Percentiles rank a stretch among this genome's conserved stretches.
Conservation (phyloP, 2,329 filamentous ascomycete species). For the Bipolaris bicolor region DNA sequence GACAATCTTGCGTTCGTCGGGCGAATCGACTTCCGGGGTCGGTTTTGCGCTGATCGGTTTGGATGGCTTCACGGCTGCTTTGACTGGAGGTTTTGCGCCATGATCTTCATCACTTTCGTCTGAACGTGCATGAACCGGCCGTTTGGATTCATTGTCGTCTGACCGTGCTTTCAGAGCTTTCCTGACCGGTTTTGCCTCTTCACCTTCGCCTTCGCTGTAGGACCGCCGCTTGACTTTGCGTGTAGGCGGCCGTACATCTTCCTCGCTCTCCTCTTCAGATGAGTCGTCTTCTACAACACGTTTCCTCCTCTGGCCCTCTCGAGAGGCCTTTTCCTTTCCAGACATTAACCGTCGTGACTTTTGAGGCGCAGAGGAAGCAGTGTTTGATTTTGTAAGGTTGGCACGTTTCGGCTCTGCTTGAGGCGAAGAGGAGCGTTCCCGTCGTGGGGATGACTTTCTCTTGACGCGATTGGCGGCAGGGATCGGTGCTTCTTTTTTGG, state of each 20-base stretch:
- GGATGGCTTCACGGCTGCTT: slow-evolving; percentile 36
- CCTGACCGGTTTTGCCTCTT: slow-evolving; percentile 43
- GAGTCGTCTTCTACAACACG: slow-evolving; percentile 43
- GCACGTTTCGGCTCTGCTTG: slow-evolving; percentile 37
- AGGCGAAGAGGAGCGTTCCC: slow-evolving; percentile 46
- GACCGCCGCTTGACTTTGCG: slow-evolving; percentile 44
- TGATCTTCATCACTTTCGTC: slow-evolving; percentile 42
- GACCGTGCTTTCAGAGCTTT: slow-evolving; percentile 38
- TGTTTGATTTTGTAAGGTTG: slow-evolving; percentile 31
- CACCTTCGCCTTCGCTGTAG: slow-evolving; percentile 45
- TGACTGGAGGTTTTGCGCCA: slow-evolving; percentile 30
- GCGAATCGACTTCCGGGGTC: slow-evolving; percentile 44
- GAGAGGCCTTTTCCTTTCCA: slow-evolving; percentile 46
- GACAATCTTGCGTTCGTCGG: slow-evolving; percentile 41
- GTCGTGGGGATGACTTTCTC: slow-evolving; percentile 38
- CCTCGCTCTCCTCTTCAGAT: slow-evolving; percentile 46
- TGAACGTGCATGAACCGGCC: slow-evolving; percentile 30
- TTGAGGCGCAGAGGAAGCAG: slow-evolving; percentile 29
- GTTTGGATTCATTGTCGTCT: slow-evolving; percentile 41
- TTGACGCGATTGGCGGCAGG: slow-evolving; percentile 37
- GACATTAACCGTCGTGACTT: slow-evolving; percentile 46
- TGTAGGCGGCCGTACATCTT: slow-evolving; percentile 45
- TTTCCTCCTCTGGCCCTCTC: slow-evolving; percentile 41
- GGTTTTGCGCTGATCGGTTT: slow-evolving; percentile 37
- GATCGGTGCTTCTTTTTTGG: slow-evolving; percentile 43